Conservation (phyloP, 768 basidiomycete species). For the Paxillus ammoniavirescens region DNA sequence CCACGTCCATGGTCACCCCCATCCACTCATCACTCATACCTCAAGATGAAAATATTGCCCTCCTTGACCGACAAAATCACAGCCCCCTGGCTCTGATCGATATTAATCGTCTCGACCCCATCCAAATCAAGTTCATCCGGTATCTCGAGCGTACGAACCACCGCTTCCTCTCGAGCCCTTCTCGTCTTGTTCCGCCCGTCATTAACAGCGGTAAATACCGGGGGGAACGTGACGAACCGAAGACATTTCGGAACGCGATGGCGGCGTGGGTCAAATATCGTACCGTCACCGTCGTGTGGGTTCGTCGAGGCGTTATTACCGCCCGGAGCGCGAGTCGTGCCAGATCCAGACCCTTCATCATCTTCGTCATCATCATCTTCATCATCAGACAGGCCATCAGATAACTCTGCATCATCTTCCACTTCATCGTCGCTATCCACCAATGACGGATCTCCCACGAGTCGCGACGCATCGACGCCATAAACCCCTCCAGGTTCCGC, state of each 20-base stretch:
- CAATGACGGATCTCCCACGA: constrained; percentile 24
- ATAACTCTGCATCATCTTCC: constrained; percentile 18
- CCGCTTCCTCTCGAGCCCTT: constrained; percentile 37
- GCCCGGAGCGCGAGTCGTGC: neutral
- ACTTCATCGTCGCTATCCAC: constrained; percentile 31
- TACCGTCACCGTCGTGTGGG: constrained; percentile 14
- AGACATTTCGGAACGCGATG: constrained; percentile 46
- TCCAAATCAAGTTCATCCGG: constrained; percentile 66
- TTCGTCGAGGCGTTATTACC: constrained; percentile 8
- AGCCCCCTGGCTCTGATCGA: constrained; percentile 74
- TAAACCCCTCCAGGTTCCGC: constrained; percentile 31
- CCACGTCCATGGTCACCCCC: neutral
- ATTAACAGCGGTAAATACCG: constrained; percentile 32
- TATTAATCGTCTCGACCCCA: constrained; percentile 71
- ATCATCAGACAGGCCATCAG: constrained; percentile 10
- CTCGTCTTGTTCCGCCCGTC: constrained; percentile 20
- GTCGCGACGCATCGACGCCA: constrained; percentile 28
- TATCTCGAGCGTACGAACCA: constrained; percentile 58
- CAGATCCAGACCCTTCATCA: constrained; percentile 6
- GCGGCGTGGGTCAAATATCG: constrained; percentile 25
- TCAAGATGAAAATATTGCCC: constrained; percentile 71
- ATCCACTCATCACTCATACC: constrained; percentile 45
- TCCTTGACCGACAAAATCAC: constrained; percentile 66
- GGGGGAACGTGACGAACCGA: constrained; percentile 71
- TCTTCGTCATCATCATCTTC: neutral